Evolutionary conservation across 2,329 filamentous ascomycete species (phyloP).

Genomic region (Venturia nashicola): DNA sequence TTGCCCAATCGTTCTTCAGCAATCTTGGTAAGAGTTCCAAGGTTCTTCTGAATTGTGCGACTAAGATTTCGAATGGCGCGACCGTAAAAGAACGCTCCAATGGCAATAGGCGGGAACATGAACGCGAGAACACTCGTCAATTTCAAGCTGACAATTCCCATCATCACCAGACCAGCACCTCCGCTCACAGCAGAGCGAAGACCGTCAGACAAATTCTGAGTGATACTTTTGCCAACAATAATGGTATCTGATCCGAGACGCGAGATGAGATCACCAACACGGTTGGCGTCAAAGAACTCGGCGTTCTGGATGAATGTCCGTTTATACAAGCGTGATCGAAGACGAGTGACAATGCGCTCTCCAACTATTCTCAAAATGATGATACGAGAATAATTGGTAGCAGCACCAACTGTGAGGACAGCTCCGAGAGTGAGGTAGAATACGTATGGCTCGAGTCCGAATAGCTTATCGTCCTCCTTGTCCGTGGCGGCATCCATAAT

Average conservation of each 20-base stretch:
- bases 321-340: constrained; percentile 81
- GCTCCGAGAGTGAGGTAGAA: constrained; percentile 71
- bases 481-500: constrained; percentile 88
- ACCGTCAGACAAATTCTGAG: constrained; percentile 95
- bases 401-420: constrained; percentile 71
- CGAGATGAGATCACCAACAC: constrained; percentile 91
- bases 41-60: constrained; percentile 82
- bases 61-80: constrained; percentile 80
- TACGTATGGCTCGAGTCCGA: constrained; percentile 72
- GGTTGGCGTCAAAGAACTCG: constrained; percentile 97
- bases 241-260: constrained; percentile 92
- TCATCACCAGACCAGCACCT: constrained; percentile 75
- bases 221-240: constrained; percentile 97
- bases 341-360: constrained; percentile 81
- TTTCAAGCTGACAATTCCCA: constrained; percentile 91
- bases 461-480: constrained; percentile 53
- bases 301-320: constrained; percentile 94
- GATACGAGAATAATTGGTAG: constrained; percentile 87
- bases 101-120: constrained; percentile 81
- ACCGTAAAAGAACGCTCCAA: constrained; percentile 86
- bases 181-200: constrained; percentile 82
- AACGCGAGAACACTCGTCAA: constrained; percentile 76
- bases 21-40: constrained; percentile 90
- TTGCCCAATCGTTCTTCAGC: constrained; percentile 96
- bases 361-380: constrained; percentile 88